These are phyloP conservation scores for Puccinia triticina DNA, from an alignment of 1,284 basidiomycete genomes.

Conservation along the genomic window DNA sequence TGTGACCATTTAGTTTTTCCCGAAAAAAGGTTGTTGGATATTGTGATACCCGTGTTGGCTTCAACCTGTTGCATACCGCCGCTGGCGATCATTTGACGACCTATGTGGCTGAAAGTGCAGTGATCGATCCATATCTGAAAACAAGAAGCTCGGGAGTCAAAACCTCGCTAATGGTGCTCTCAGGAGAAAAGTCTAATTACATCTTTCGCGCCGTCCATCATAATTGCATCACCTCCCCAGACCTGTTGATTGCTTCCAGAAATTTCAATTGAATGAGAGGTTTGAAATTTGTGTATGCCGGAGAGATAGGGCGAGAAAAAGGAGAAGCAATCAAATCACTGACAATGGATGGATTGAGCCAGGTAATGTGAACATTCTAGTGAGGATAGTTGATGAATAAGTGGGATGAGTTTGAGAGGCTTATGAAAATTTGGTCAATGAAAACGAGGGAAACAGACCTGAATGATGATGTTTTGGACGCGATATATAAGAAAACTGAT, in stretches of 20 bases:
- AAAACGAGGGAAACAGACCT: not conserved
- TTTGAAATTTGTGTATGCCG: no score
- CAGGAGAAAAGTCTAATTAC: not conserved
- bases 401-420: not conserved
- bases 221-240: constrained; percentile 48
- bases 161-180: not conserved
- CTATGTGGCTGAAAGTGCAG: constrained; percentile 42
- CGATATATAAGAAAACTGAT: not conserved
- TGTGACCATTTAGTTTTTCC: constrained; percentile 39
- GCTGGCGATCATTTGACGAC: constrained; percentile 42
- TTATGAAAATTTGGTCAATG: no score
- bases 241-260: constrained; percentile 15
- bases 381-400: not conserved
- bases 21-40: constrained; percentile 41
- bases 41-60: not conserved
- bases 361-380: constrained; percentile 32
- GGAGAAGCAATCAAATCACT: not conserved
- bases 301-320: no score
- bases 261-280: not conserved
- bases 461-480: constrained; percentile 28
- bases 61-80: not conserved
- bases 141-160: not conserved
- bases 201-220: not conserved
- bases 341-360: constrained; percentile 34
- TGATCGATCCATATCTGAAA: constrained; percentile 48